Base-by-base conservation (phyloP, 2,329 filamentous ascomycete species). In the Golovinomyces cichoracearum region DNA sequence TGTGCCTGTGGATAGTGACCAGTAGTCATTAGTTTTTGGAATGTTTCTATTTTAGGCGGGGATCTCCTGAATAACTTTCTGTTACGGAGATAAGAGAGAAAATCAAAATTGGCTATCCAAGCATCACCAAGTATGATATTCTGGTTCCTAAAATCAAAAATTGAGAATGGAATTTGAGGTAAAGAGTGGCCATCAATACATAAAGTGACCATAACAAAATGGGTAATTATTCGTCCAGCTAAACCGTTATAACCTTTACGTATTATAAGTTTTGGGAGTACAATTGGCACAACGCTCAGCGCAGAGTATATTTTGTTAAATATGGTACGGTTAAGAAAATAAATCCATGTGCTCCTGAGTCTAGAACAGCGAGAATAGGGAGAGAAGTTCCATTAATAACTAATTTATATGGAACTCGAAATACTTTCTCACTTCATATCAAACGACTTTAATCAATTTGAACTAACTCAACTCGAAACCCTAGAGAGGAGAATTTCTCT, bases 401-500 rank as follows among this genome's bases (percentile, higher is more conserved):
- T 45, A 45, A 19, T 17, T 17, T 45, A 45, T 15, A 45, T 26
- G 42, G 23, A 45, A 45, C 21, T n/a, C 42, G 42, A n/a, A 29
- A 45, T n/a, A 27, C 42, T 4, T 45, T 12, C 4, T 27, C 17
- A 27, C 42, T 29, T 29, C 22, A 22, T 6, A 45, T 45, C 9
- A 45, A 17, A 26, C 22, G n/a, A 27, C 23, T 45, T n/a, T 45
- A 45, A 19, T 45, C 25, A 27, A 45, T 45, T 17, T 45, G 22
- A n/a, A 26, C n/a, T 45, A 45, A 27, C 42, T 27, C 7, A 45
- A 29, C 23, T 29, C 15, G 17, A 45, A 29, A 29, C 42, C 23
- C 42, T 27, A 29, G 42, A 45, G 42, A 27, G 13, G 42, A 45
- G 42, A 45, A 23, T 45, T 45, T 10, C 42, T 45, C 42, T 29